phyloP scores from a whole-genome alignment of 208 protist species.

The Leishmania aethiopica region DNA sequence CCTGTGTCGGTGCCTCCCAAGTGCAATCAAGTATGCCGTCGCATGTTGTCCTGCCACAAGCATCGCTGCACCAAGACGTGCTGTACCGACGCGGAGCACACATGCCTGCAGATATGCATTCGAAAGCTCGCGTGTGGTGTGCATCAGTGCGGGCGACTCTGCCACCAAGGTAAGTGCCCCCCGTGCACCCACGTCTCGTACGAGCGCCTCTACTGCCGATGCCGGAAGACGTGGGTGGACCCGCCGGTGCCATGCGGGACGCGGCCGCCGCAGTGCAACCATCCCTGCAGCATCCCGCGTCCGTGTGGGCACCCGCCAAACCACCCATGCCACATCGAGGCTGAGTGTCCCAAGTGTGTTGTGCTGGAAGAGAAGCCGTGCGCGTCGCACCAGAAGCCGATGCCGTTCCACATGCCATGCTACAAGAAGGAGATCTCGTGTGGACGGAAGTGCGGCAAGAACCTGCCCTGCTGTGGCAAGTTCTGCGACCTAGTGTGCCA shows the following conservation, averaged over 20 bases:
- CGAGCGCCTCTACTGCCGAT: conserved; percentile 88
- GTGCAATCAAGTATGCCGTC: conserved; percentile 70
- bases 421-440: conserved; percentile 63
- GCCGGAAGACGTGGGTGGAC: conserved; percentile 77
- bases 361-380: conserved; percentile 85
- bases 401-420: conserved; percentile 80
- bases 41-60: conserved; percentile 79
- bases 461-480: conserved; percentile 72
- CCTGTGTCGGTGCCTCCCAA: conserved; percentile 46
- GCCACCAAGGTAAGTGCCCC: conserved; percentile 81
- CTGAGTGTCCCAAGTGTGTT: conserved; percentile 76
- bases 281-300: conserved; percentile 77
- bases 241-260: conserved; percentile 93
- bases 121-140: conserved; percentile 80
- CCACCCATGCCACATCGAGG: conserved; percentile 79
- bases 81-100: conserved; percentile 84
- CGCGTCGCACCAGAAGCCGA: conserved; percentile 66
- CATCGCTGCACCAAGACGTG: conserved; percentile 84
- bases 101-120: conserved; percentile 82
- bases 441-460: conserved; percentile 76
- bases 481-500: conserved; percentile 78
- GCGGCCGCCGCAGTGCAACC: conserved; percentile 72
- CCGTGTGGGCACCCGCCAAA: conserved; percentile 87
- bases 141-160: conserved; percentile 84
- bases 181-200: conserved; percentile 74